These are phyloP conservation scores for Cajanus cajan DNA, from an alignment of 306 rosid species.

Conservation along the genomic window DNA sequence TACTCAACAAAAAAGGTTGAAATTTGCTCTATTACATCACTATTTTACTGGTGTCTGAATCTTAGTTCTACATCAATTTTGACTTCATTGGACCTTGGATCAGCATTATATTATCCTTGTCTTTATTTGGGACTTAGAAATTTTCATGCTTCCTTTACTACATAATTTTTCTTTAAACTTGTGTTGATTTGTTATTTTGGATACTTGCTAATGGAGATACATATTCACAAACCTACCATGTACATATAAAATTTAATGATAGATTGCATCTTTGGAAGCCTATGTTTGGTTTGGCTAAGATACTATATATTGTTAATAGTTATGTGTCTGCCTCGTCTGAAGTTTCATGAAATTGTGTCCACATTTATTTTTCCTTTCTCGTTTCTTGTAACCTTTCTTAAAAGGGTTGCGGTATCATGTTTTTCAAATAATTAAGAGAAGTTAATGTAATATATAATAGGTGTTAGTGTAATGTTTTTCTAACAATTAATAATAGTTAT, in stretches of 20 bases:
- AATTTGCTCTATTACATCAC: slow-evolving; percentile 22
- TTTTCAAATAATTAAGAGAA: no score
- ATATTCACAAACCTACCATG: background rate
- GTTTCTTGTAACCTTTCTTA: no score
- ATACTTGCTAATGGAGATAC: background rate
- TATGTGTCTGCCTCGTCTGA: no score
- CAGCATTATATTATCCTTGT: background rate
- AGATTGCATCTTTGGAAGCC: background rate
- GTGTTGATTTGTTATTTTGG: background rate
- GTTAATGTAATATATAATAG: no score
- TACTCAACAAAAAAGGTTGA: slow-evolving; percentile 8
- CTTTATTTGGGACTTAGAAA: background rate
- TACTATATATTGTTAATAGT: background rate
- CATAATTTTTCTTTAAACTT: background rate
- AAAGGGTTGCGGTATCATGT: no score
- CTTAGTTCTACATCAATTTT: slow-evolving; percentile 43
- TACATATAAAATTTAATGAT: background rate
- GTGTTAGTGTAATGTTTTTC: no score
- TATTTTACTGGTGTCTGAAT: slow-evolving; percentile 33
- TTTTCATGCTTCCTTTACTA: background rate
- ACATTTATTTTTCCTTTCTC: no score
- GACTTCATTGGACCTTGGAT: slow-evolving; percentile 25
- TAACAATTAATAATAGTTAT: no score
- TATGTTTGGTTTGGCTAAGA: background rate
- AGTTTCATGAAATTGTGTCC: no score